Evolutionary conservation across 192 early-diverging fungal species (phyloP).

Genomic region (Coemansia sp.): DNA sequence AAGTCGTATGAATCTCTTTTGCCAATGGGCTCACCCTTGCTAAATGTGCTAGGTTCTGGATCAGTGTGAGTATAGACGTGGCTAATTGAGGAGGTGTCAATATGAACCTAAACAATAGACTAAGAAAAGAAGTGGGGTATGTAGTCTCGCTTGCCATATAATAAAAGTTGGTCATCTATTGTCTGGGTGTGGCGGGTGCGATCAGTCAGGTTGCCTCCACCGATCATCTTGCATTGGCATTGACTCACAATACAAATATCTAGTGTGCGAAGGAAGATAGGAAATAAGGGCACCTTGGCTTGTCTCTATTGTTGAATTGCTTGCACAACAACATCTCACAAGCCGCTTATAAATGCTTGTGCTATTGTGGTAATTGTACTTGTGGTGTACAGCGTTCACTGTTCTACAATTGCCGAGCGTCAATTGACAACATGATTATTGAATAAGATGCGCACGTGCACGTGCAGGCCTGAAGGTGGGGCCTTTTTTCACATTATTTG

Average conservation of each 20-base stretch:
- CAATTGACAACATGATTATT: conserved; percentile 12
- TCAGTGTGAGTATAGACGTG: too few relatives aligned
- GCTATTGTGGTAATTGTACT: conserved; percentile 14
- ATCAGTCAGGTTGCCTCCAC: neutral
- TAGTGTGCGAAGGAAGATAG: neutral
- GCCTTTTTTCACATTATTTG: neutral
- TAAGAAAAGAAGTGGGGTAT: neutral
- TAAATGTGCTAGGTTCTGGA: neutral
- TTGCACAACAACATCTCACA: neutral
- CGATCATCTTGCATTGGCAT: neutral
- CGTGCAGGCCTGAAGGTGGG: neutral
- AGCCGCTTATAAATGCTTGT: neutral
- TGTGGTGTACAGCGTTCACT: neutral
- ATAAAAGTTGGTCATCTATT: neutral
- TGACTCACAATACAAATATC: conserved; percentile 8
- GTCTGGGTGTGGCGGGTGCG: conserved; percentile 13
- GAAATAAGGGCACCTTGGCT: conserved; percentile 1
- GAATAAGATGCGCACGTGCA: conserved; percentile 11
- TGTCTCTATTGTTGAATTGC: conserved; percentile 14
- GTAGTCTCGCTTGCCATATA: neutral
- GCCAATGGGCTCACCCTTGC: neutral
- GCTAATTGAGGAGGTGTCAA: neutral
- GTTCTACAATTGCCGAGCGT: conserved; percentile 10
- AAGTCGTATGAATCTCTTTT: neutral
- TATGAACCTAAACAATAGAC: neutral